phyloP scores from a whole-genome alignment of 495 filamentous ascomycete species.

The Aspergillus bridgeri region DNA sequence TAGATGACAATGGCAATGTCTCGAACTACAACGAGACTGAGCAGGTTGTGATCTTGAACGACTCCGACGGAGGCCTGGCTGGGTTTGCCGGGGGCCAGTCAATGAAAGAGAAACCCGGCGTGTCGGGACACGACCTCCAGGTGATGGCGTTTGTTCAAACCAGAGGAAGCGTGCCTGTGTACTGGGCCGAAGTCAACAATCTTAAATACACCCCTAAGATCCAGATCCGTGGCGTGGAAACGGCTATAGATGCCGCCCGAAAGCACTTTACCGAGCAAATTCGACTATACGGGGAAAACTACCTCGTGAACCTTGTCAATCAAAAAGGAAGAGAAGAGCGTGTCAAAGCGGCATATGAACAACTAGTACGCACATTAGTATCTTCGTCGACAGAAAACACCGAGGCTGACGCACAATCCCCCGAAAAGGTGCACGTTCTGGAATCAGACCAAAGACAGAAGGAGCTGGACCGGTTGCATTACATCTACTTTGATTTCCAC shows the following conservation, averaged over 20 bases:
- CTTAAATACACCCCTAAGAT: slow-evolving; percentile 86
- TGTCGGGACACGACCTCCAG: slow-evolving; percentile 69
- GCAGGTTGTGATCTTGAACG: slow-evolving; percentile 84
- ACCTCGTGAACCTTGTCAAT: slow-evolving; percentile 94
- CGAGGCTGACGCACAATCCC: slow-evolving; percentile 52
- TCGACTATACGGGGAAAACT: slow-evolving; percentile 88
- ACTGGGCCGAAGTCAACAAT: slow-evolving; percentile 91
- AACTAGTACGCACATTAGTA: slow-evolving; percentile 72
- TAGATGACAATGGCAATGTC: slow-evolving; percentile 90
- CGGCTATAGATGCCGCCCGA: slow-evolving; percentile 72
- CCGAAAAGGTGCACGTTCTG: slow-evolving; percentile 77
- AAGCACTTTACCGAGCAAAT: slow-evolving; percentile 93
- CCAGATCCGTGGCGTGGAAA: slow-evolving; percentile 79
- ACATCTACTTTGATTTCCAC: slow-evolving; percentile 98
- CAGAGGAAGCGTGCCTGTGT: slow-evolving; percentile 88
- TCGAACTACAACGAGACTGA: slow-evolving; percentile 99
- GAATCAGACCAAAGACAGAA: slow-evolving; percentile 59
- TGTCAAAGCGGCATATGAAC: slow-evolving; percentile 89
- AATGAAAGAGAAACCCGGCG: slow-evolving; percentile 64
- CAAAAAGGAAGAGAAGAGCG: slow-evolving; percentile 83
- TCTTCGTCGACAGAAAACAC: slow-evolving; percentile 62
- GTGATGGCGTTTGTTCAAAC: slow-evolving; percentile 94
- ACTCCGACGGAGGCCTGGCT: slow-evolving; percentile 65
- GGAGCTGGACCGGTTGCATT: slow-evolving; percentile 79
- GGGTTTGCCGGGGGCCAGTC: slow-evolving; percentile 76